phyloP scores from a whole-genome alignment of 2,329 filamentous ascomycete species.

The Talaromyces sp. region DNA sequence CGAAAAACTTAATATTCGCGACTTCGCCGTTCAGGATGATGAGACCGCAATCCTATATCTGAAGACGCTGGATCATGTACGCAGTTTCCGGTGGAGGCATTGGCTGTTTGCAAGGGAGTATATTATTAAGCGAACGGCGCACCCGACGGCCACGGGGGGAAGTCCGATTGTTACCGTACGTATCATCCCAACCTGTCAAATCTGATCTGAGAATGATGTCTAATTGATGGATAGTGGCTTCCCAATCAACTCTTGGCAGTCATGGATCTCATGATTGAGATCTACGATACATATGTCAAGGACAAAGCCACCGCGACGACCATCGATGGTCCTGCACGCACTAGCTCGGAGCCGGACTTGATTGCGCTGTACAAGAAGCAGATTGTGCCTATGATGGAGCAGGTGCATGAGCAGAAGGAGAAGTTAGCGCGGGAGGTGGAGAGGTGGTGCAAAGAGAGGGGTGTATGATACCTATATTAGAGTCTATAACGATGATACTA shows the following conservation, averaged over 20 bases:
- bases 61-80: slow-evolving; percentile 46
- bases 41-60: slow-evolving; percentile 45
- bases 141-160: slow-evolving; percentile 49
- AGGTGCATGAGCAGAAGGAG: slow-evolving; percentile 32
- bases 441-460: slow-evolving; percentile 46
- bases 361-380: slow-evolving; percentile 26
- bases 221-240: slow-evolving; percentile 36
- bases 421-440: slow-evolving; percentile 45
- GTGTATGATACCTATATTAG: slow-evolving; percentile 25
- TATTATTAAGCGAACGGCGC: slow-evolving; percentile 45
- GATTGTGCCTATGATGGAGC: slow-evolving; percentile 35
- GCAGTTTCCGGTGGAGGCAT: slow-evolving; percentile 50
- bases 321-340: slow-evolving; percentile 10
- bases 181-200: neutral
- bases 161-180: slow-evolving; percentile 49
- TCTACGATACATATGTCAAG: slow-evolving; percentile 41
- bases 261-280: slow-evolving; percentile 49
- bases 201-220: neutral
- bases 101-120: slow-evolving; percentile 51
- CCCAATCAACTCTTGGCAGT: slow-evolving; percentile 49
- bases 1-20: slow-evolving; percentile 44
- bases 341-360: slow-evolving; percentile 19
- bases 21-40: slow-evolving; percentile 37
- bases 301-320: slow-evolving; percentile 25
- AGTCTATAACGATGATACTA: too few species aligned